Evolutionary conservation across 176 grass and related monocot species (phyloP).

Genomic region (Ampelocalamus luodianensis): DNA sequence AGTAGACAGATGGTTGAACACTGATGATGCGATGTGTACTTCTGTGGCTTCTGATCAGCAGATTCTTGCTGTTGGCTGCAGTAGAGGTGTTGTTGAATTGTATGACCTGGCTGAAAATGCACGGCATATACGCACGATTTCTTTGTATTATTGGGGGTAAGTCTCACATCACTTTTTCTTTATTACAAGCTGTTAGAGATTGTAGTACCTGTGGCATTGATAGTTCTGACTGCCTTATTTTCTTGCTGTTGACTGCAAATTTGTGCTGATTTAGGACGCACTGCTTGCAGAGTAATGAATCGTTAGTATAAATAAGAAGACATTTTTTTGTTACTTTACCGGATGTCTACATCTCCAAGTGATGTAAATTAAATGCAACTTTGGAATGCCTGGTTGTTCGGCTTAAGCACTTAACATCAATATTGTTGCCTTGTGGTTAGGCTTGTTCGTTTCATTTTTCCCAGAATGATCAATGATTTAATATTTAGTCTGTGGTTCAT

Average conservation of each 20-base stretch:
- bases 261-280: background rate
- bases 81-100: slow-evolving; percentile 87
- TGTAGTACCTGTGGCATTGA: background rate
- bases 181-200: slow-evolving; percentile 11
- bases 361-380: slow-evolving; percentile 15
- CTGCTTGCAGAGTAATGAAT: background rate
- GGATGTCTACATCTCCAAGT: slow-evolving; percentile 9
- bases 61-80: slow-evolving; percentile 90
- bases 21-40: slow-evolving; percentile 73
- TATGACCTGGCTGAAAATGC: slow-evolving; percentile 85
- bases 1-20: slow-evolving; percentile 78
- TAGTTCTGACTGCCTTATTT: slow-evolving; percentile 13
- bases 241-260: slow-evolving; percentile 22
- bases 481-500: slow-evolving; percentile 9
- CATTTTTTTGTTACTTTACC: background rate
- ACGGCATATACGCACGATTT: slow-evolving; percentile 79
- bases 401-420: background rate
- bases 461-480: background rate
- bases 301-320: no score
- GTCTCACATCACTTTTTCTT: slow-evolving; percentile 14
- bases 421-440: slow-evolving; percentile 24
- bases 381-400: slow-evolving; percentile 16
- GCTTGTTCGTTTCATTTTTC: slow-evolving; percentile 7
- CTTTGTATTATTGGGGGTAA: slow-evolving; percentile 97
- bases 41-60: slow-evolving; percentile 92